Base-by-base conservation (phyloP, 164 flowering plant species). In the Aristolochia fimbriata region DNA sequence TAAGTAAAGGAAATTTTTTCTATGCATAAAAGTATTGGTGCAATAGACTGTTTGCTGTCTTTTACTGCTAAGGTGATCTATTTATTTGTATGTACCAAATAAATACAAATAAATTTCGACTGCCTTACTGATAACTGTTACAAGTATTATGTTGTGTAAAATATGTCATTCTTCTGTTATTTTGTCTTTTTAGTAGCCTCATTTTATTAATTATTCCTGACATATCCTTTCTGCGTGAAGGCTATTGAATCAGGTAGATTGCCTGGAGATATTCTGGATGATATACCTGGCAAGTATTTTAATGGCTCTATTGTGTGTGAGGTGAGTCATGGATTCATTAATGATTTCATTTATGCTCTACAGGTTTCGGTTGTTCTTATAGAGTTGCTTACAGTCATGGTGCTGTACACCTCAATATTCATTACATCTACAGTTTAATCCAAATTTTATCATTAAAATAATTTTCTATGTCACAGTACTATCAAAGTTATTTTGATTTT, bases 171-270 rank as follows among this genome's bases (percentile, higher is more conserved):
- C 10, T 25, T 11, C 27, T 54, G 19, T 48, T 55, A 57, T 2
- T 54, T 2, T 24, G 27, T 19, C 19, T 59, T 55, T 17, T 53
- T 19, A 53, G 8, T 22, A 53, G 2, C 15, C 56, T 53, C 25
- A 19, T 60, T 47, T 41, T 60, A 58, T 19, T 54, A 59, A 45
- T 27, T 49, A 25, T 20, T 43, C 52, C 47, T 51, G 43, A 37
- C 10, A 2, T 14, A 1, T 20, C n/a, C 30, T 58, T 30, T 66
- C 51, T 68, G 17, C 55, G 59, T 78, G 79, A 11, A 93, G 99
- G 97, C 99, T 68, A 88, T 94, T 69, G 99, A 94, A 65, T 81
- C 84, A 65, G 99, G 99, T 6, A 71, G 76, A 48, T 71, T 94
- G 69, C 99, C 99, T 59, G 89, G 88, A 53, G 91, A 85, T 74